Conservation (phyloP, 2,329 filamentous ascomycete genomes). For the Pseudocercospora vitis region DNA sequence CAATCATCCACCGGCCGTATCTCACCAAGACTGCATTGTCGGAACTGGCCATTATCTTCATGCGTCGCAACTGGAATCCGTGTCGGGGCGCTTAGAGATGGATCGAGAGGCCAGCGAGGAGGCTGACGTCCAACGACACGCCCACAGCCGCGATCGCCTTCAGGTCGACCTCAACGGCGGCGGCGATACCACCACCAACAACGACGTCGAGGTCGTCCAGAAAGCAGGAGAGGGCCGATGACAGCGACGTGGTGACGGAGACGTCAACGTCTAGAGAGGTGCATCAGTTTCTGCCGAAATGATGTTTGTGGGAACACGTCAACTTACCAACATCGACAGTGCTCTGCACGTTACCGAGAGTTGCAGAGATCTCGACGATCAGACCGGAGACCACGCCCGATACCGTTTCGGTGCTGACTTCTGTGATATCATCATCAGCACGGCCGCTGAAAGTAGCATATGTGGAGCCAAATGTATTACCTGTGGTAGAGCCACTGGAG, state of each 20-base stretch:
- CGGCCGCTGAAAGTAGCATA: too few species aligned
- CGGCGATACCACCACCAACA: constrained; percentile 13
- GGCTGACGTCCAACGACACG: not conserved
- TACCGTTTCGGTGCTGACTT: constrained; percentile 8
- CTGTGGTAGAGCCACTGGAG: too few species aligned
- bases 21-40: not conserved
- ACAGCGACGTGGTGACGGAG: constrained; percentile 9
- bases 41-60: not conserved
- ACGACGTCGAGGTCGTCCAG: constrained; percentile 18
- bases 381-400: constrained; percentile 13
- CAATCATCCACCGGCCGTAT: constrained; percentile 1
- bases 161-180: constrained; percentile 17
- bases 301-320: not conserved
- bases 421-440: too few species aligned
- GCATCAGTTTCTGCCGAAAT: constrained; percentile 1
- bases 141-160: constrained; percentile 7
- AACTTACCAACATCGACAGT: constrained; percentile 20
- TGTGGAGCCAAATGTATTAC: too few species aligned
- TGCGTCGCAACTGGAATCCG: not conserved
- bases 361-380: constrained; percentile 17
- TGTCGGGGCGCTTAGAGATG: not conserved
- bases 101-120: not conserved
- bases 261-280: constrained; percentile 13
- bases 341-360: constrained; percentile 15
- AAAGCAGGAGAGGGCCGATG: constrained; percentile 14